Base-by-base conservation (phyloP, 2,329 filamentous ascomycete species). In the Aspergillus pseudotamarii region DNA sequence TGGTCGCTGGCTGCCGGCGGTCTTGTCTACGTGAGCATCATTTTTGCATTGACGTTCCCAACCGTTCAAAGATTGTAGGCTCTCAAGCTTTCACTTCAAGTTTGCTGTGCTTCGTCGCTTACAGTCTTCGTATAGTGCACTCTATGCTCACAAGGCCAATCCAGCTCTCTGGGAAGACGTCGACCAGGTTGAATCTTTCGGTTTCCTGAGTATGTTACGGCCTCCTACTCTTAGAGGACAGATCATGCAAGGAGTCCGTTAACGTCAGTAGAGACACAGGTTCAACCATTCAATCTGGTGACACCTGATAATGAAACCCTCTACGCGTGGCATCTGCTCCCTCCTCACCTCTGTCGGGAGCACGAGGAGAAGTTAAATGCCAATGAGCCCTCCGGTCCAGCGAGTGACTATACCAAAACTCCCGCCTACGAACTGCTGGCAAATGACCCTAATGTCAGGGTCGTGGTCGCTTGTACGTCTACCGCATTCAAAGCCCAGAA, bases 251-350 rank as follows among this genome's bases (percentile, higher is more conserved):
- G 23, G n/a, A 30, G 14, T 30, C 34, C 36, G 6, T 57, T 30
- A 51, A 54, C 34, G 36, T 41, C 30, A 14, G 12, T 69, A 94
- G 91, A 88, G 73, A 93, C 93, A 69, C 94, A 98, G 79, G 91
- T 96, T 3, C 93, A 92, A 6, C 91, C 94, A 0, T 97, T 98
- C 76, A 88, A 86, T 55, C 79, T 98, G 43, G 80, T 79, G 4
- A 95, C 93, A 0, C 82, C 87, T 1, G 94, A 97, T 75, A 87
- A 88, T 45, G 89, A 94, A 76, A 87, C 82, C 2, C 80, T 98
- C 21, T 96, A 95, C 73, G 91, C 91, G 30, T 98, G 94, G 94
- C 94, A 97, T 73, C 85, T 98, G 60, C 81, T 97, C 56, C 94
- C 94, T 0, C 79, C 96, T 8, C 88, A 90, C 58, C 81, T 92